Conservation (phyloP, 192 early-diverging fungal species). For the Haplosporangium gracile region DNA sequence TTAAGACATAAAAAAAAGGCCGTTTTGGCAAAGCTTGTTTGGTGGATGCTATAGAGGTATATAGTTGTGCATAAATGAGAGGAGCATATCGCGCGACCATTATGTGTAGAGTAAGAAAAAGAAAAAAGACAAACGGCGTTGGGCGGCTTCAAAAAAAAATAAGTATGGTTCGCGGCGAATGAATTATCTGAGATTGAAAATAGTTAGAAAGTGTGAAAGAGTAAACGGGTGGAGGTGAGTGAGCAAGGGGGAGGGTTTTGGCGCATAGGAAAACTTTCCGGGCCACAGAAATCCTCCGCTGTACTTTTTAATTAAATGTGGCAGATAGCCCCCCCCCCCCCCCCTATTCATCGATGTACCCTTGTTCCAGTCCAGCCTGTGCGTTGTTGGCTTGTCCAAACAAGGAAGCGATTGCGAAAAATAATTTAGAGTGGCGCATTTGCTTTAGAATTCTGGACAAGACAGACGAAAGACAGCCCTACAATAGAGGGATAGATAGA, state of each 20-base stretch:
- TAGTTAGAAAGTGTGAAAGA: conserved; percentile 8
- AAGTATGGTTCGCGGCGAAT: neutral
- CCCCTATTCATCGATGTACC: too few relatives aligned
- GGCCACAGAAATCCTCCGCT: neutral
- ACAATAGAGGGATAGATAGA: neutral
- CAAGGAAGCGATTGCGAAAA: conserved; percentile 3
- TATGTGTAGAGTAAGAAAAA: too few relatives aligned
- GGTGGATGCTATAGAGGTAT: neutral
- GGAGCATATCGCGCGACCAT: too few relatives aligned
- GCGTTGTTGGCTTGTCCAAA: neutral
- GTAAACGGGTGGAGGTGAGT: neutral
- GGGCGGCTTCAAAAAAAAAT: neutral
- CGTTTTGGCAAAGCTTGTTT: neutral
- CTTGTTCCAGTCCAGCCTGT: too few relatives aligned
- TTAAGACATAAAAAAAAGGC: neutral
- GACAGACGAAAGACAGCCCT: neutral
- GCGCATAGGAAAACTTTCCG: neutral
- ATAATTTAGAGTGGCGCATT: neutral
- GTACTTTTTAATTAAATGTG: neutral
- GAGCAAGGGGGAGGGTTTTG: neutral
- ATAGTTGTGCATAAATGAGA: neutral
- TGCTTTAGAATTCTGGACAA: neutral
- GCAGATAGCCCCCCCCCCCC: too few relatives aligned
- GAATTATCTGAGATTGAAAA: neutral
- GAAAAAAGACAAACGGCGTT: neutral